Evolutionary conservation across 2,329 filamentous ascomycete species (phyloP), one percentile per base, ranked within the genome.

Genomic region (Alternaria rosae): DNA sequence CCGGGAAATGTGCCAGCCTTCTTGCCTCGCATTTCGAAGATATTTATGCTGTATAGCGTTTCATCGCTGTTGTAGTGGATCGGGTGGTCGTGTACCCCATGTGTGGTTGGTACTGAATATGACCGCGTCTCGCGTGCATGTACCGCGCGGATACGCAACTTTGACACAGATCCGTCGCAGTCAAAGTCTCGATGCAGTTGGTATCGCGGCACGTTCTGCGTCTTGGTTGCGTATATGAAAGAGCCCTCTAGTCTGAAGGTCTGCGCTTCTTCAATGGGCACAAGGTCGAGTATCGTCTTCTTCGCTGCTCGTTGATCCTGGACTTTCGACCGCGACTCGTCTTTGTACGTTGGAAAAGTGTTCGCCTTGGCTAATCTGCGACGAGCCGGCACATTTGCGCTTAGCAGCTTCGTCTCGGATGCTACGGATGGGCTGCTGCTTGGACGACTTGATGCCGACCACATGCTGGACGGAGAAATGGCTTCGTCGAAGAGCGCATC

Each of bases 1-100:
- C 56, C 56, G 12, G 7, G 32, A 1, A 59, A 23, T 4, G 69
- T 62, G 17, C 52, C 59, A 8, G 61, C 54, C 11, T 61, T 61
- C 32, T 56, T 59, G 8, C 70, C 70, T 21, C 61, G 61, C 65
- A 71, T 71, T n/a, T 73, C 70, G 15, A 64, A 61, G 1, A 47
- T 12, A 3, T 64, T 61, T 6, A 69, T 67, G 6, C 45, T 65
- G 52, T 73, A 75, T 57, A 70, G 59, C 8, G 72, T 75, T 5
- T 43, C 55, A 5, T 73, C 65, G n/a, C 62, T 62, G 15, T 70
- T 67, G 45, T 73, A 75, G 6, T 41, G 51, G 7, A 70, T 65
- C 8, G 17, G 38, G 15, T 47, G 60, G 17, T 41, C 41, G 9
- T 41, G 26, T 35, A 43, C 51, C 42, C 28, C 41, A n/a, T 59